Percentiles rank a stretch among this genome's conserved stretches.
Conservation (phyloP, 1,139 yeast genomes). For the Barnettozyma hawaiiensis region DNA sequence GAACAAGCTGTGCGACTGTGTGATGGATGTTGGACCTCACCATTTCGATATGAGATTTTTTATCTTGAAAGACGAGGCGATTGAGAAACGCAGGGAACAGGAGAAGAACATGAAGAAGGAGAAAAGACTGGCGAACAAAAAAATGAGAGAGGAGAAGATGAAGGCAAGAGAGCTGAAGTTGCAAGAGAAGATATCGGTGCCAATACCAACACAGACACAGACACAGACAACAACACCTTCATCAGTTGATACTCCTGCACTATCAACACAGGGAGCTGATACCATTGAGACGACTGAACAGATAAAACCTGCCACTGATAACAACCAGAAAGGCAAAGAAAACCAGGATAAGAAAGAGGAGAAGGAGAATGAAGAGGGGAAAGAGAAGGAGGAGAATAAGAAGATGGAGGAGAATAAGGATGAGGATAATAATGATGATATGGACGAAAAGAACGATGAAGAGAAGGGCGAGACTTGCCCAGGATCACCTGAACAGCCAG, state of each 20-base stretch:
- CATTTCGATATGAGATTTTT: slow-evolving; percentile 69
- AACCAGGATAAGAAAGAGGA: no score
- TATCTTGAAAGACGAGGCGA: slow-evolving; percentile 69
- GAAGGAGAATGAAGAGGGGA: no score
- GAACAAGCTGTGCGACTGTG: slow-evolving; percentile 82
- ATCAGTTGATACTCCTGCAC: neutral
- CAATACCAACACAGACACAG: neutral
- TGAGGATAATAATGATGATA: slow-evolving; percentile 7
- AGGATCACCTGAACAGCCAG: slow-evolving; percentile 13
- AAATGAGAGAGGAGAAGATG: slow-evolving; percentile 10
- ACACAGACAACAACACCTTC: neutral
- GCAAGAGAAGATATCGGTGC: neutral
- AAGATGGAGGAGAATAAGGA: no score
- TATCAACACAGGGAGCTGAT: slow-evolving; percentile 5
- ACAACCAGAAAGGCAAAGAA: no score
- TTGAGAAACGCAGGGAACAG: slow-evolving; percentile 34
- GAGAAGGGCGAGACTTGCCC: no score
- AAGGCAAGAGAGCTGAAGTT: neutral
- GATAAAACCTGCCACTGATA: neutral
- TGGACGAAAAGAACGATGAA: slow-evolving; percentile 4
- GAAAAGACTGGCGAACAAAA: slow-evolving; percentile 33
- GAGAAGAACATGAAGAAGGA: slow-evolving; percentile 33
- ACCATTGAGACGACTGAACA: neutral
- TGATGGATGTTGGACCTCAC: slow-evolving; percentile 77
- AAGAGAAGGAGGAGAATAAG: no score